Conservation (phyloP, 2,329 filamentous ascomycete species). For the Penicillium sp. region DNA sequence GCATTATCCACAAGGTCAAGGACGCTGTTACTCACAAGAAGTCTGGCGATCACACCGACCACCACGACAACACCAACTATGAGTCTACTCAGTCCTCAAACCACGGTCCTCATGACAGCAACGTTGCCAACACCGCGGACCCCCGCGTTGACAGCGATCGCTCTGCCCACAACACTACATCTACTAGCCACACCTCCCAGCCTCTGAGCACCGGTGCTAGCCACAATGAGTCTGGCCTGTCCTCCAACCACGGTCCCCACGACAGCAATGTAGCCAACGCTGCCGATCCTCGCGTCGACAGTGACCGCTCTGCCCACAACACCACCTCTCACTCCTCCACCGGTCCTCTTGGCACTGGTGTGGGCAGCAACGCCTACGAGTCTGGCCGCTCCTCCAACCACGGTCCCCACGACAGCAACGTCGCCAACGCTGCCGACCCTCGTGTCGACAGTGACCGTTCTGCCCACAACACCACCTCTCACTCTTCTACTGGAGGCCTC, state of each 20-base stretch:
- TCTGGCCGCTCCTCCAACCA: constrained; percentile 15
- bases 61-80: background rate
- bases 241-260: background rate
- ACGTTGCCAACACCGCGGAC: background rate
- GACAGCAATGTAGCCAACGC: background rate
- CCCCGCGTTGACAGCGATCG: background rate
- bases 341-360: background rate
- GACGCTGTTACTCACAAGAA: constrained; percentile 17
- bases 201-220: background rate
- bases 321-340: constrained; percentile 2
- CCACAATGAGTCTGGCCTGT: background rate
- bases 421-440: constrained; percentile 14
- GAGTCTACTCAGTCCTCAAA: background rate
- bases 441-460: constrained; percentile 18
- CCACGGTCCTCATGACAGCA: background rate
- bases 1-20: constrained; percentile 22
- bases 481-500: background rate
- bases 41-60: background rate
- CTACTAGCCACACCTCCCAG: background rate
- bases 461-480: background rate
- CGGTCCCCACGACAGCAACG: constrained; percentile 17
- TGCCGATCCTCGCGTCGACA: background rate
- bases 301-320: constrained; percentile 1
- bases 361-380: constrained; percentile 11
- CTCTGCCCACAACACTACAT: background rate